Evolutionary conservation across 164 flowering plant species (phyloP).

Genomic region (Vitis rotundifolia): DNA sequence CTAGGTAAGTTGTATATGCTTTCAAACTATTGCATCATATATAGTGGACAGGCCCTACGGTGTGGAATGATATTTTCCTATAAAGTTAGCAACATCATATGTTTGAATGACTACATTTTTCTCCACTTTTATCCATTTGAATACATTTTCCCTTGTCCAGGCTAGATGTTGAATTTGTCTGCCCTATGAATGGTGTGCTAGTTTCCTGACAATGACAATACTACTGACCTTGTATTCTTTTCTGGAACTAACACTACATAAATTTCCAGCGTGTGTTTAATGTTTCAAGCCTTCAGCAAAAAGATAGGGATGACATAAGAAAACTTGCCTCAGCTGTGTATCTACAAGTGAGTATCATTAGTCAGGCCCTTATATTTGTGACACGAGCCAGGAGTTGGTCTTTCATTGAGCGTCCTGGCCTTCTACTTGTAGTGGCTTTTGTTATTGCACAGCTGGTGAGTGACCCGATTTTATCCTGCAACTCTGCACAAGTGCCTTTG

Average conservation of each 20-base stretch:
- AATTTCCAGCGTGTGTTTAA: slow-evolving; percentile 58
- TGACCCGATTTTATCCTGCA: background rate
- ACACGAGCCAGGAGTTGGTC: slow-evolving; percentile 91
- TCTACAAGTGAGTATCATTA: slow-evolving; percentile 92
- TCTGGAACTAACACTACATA: background rate
- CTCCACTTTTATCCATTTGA: no score
- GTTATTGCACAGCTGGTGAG: slow-evolving; percentile 79
- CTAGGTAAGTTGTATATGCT: no score
- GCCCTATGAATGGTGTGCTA: no score
- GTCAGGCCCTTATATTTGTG: slow-evolving; percentile 94
- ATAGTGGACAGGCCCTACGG: no score
- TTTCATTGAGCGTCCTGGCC: slow-evolving; percentile 77
- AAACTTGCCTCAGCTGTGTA: slow-evolving; percentile 87
- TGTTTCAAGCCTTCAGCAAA: slow-evolving; percentile 63
- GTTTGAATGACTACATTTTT: no score
- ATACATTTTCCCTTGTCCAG: no score
- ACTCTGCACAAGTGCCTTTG: background rate
- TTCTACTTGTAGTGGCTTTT: slow-evolving; percentile 67
- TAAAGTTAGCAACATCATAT: no score
- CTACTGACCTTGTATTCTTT: background rate
- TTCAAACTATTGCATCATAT: no score
- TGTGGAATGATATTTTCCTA: no score
- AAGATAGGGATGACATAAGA: slow-evolving; percentile 46
- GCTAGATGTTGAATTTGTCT: no score
- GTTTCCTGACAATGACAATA: no score